Base-by-base conservation (phyloP, 2,329 filamentous ascomycete genomes). In the Zasmidium citrigriseum region DNA sequence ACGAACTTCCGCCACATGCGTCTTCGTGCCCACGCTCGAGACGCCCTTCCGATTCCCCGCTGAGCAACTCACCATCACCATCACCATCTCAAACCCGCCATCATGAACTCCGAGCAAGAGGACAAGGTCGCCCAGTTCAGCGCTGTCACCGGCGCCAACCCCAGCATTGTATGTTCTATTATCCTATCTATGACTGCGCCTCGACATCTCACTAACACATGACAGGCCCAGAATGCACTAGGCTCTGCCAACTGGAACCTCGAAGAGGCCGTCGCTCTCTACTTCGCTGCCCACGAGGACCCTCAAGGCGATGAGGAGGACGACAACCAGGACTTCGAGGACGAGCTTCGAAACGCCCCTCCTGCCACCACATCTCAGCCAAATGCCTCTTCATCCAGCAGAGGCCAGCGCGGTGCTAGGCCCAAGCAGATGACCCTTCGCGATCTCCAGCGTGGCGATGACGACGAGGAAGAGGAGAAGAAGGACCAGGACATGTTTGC, bases 401-500 rank as follows among this genome's bases (percentile, higher is more conserved):
- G 55, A 23, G 59, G 52, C 34, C 53, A 72, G 66, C 65, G 68
- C 66, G 54, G 51, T 34, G 52, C 34, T 12, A 46, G 76, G 18
- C 59, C 66, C 20, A 66, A 64, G 54, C 54, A 75, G 48, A 68
- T 78, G 63, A 81, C 79, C 20, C 63, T 82, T 46, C 72, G 72
- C 52, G 79, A 82, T 64, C 64, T 81, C 29, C 77, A 80, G 66
- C 68, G 71, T 49, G 76, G 81, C 1, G 83, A 86, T 4, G 83
- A 86, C 52, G 83, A 88, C n/a, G 81, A 83, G 2, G 83, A 86
- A 16, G 77, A 82, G 1, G 80, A 87, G 1, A 83, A 87, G 24
- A 79, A 84, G 34, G 82, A 86, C 23, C 79, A 80, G 58, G 89
- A 95, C 69, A 78, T 93, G 62, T 95, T 93, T 73, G 88, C 91